These are phyloP conservation scores for Coniosporium tulheliwenetii DNA, from an alignment of 2,329 filamentous ascomycete species.

Conservation along the genomic window DNA sequence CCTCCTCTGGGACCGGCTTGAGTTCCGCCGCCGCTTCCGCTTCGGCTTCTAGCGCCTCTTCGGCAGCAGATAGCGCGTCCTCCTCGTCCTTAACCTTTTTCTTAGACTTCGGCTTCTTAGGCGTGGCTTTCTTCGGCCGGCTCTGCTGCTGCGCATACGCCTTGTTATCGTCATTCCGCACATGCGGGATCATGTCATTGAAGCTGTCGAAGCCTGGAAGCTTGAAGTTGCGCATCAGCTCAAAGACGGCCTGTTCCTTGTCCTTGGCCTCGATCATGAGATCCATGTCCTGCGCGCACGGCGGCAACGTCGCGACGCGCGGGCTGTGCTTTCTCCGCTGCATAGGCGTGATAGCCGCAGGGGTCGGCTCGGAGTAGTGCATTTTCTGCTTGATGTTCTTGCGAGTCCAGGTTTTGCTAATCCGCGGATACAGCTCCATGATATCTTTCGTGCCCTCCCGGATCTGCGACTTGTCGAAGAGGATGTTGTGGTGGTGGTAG, in stretches of 20 bases:
- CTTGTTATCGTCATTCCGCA: conserved; percentile 60
- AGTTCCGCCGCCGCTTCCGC: conserved; percentile 24
- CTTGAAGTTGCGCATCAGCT: conserved; percentile 78
- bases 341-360: conserved; percentile 58
- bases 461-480: conserved; percentile 58
- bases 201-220: conserved; percentile 64
- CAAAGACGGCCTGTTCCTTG: conserved; percentile 92
- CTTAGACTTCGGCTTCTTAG: conserved; percentile 28
- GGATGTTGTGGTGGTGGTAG: conserved; percentile 90
- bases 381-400: conserved; percentile 88
- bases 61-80: conserved; percentile 11
- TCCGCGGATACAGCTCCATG: conserved; percentile 56
- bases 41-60: conserved; percentile 21
- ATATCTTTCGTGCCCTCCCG: conserved; percentile 80
- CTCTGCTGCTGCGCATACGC: conserved; percentile 18
- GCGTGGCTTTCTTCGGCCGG: conserved; percentile 23
- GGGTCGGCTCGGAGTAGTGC: conserved; percentile 80
- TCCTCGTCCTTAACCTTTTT: conserved; percentile 21
- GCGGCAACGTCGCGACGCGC: conserved; percentile 64
- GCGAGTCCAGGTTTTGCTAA: conserved; percentile 66
- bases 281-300: conserved; percentile 71
- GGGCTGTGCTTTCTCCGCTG: conserved; percentile 76
- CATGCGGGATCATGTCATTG: conserved; percentile 63
- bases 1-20: conserved; percentile 42
- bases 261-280: conserved; percentile 99